Evolutionary conservation across 2,329 filamentous ascomycete genomes (phyloP).

Genomic region (Furcasterigmium furcatum): DNA sequence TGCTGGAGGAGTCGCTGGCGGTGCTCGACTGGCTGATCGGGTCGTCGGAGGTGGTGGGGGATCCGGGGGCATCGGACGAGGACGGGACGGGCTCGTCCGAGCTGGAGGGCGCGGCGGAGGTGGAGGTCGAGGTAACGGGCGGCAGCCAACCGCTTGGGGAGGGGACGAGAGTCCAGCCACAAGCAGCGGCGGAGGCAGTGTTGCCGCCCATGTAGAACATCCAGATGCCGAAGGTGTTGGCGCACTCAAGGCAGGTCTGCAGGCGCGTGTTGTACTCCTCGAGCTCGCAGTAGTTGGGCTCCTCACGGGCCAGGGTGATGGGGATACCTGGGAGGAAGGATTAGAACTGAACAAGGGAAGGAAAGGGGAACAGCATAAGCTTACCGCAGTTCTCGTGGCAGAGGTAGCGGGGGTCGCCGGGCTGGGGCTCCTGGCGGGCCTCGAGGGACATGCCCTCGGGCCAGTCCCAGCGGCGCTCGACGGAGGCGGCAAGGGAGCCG

Average conservation of each 20-base stretch:
- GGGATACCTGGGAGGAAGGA: slow-evolving; percentile 6
- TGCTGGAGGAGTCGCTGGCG: background rate
- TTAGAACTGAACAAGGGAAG: background rate
- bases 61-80: background rate
- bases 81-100: background rate
- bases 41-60: background rate
- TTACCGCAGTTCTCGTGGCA: slow-evolving; percentile 45
- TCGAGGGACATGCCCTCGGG: slow-evolving; percentile 18
- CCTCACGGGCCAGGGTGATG: slow-evolving; percentile 30
- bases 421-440: slow-evolving; percentile 32
- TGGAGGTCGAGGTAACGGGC: background rate
- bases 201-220: slow-evolving; percentile 35
- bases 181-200: slow-evolving; percentile 21
- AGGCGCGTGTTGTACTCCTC: slow-evolving; percentile 35
- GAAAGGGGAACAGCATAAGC: slow-evolving; percentile 9
- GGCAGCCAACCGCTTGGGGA: slow-evolving; percentile 7
- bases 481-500: background rate
- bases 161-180: slow-evolving; percentile 7
- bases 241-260: slow-evolving; percentile 36
- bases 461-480: slow-evolving; percentile 6
- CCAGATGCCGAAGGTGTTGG: slow-evolving; percentile 41
- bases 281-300: slow-evolving; percentile 30
- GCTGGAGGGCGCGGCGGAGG: background rate
- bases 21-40: background rate
- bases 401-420: slow-evolving; percentile 38